Evolutionary conservation across 306 rosid genomes (phyloP).

Genomic region (Arachis hypogaea): DNA sequence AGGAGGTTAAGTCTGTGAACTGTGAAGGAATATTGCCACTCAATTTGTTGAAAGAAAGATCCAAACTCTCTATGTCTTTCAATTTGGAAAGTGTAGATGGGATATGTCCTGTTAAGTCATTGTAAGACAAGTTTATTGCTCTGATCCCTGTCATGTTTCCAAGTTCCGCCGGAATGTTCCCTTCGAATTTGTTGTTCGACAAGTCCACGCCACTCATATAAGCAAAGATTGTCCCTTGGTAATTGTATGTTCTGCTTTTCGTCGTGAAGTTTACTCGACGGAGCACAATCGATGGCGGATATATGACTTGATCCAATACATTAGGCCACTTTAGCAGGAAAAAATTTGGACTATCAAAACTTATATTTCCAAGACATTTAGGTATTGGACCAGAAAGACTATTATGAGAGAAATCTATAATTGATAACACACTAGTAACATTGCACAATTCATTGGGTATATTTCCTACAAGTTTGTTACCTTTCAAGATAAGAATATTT

Average conservation of each 20-base stretch:
- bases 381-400: conserved; percentile 7
- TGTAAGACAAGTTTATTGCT: background rate
- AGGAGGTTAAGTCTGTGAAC: background rate
- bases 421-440: background rate
- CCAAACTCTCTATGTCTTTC: background rate
- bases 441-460: background rate
- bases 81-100: background rate
- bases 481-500: background rate
- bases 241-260: background rate
- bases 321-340: background rate
- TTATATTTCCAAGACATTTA: background rate
- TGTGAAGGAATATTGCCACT: background rate
- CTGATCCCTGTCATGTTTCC: background rate
- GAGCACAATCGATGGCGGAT: background rate
- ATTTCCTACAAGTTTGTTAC: background rate
- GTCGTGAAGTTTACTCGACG: background rate
- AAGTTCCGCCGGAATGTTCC: background rate
- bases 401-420: background rate
- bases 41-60: conserved; percentile 19
- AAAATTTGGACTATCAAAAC: background rate
- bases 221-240: background rate
- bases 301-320: background rate
- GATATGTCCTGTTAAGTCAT: background rate
- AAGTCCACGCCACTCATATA: background rate
- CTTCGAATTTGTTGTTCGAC: background rate